phyloP scores from a whole-genome alignment of 305 asterid genomes.

The Coffea humblotiana region DNA sequence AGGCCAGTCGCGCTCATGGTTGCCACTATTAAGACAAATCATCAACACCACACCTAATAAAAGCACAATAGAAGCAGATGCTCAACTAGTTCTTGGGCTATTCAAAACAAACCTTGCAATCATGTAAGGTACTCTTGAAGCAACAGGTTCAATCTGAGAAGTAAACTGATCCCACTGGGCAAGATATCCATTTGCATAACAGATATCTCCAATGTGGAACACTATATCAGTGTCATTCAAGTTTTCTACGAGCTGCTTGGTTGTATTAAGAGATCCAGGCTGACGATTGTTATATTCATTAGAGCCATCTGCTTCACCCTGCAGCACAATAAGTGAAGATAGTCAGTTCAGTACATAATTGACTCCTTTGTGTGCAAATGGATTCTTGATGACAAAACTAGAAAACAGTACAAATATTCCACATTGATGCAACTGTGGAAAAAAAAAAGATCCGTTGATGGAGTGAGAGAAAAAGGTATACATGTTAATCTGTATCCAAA shows the following conservation, averaged over 20 bases:
- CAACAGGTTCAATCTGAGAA: conserved; percentile 82
- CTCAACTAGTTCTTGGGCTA: too few relatives aligned
- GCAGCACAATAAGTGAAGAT: conserved; percentile 3
- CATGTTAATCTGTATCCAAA: neutral
- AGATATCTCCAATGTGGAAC: conserved; percentile 89
- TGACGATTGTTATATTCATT: conserved; percentile 83
- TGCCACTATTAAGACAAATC: conserved; percentile 54
- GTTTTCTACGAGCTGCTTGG: conserved; percentile 70
- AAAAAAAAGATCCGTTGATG: neutral
- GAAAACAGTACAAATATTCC: neutral
- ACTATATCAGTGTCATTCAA: conserved; percentile 73
- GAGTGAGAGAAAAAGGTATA: neutral
- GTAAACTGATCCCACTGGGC: conserved; percentile 99
- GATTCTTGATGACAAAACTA: too few relatives aligned
- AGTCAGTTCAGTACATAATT: neutral
- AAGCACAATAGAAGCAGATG: conserved; percentile 1
- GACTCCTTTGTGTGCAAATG: too few relatives aligned
- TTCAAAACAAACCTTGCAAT: conserved; percentile 55
- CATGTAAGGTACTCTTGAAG: conserved; percentile 95
- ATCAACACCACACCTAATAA: conserved; percentile 7
- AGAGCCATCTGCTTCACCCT: conserved; percentile 96
- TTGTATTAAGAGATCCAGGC: conserved; percentile 81
- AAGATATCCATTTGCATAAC: conserved; percentile 85
- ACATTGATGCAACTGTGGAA: too few relatives aligned
- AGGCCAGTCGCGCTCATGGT: conserved; percentile 99